Conservation (phyloP, 495 filamentous ascomycete genomes). For the Penicillium cosmopolitanum region DNA sequence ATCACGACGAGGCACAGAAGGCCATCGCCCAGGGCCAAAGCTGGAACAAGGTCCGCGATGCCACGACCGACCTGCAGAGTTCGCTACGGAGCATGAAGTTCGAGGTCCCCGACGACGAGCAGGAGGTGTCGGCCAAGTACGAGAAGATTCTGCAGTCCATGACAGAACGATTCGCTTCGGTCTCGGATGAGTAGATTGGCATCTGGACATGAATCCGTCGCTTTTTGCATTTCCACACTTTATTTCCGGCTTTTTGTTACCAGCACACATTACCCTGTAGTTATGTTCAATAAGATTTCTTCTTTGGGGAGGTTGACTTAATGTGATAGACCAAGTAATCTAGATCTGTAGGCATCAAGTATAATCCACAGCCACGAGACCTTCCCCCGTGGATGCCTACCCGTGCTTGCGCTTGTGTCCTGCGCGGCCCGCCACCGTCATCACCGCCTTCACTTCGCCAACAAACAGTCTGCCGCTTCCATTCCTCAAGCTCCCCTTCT, state of each 20-base stretch:
- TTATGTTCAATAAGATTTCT: slow-evolving; percentile 31
- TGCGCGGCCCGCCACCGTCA: slow-evolving; percentile 27
- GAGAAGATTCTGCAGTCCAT: slow-evolving; percentile 88
- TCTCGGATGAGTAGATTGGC: slow-evolving; percentile 79
- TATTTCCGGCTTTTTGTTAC: slow-evolving; percentile 28
- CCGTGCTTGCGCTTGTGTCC: neutral
- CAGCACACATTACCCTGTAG: slow-evolving; percentile 51
- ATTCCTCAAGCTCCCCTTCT: slow-evolving; percentile 13
- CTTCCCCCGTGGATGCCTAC: slow-evolving; percentile 17
- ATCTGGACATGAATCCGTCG: slow-evolving; percentile 13
- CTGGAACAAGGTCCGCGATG: slow-evolving; percentile 91
- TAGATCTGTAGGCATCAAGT: neutral
- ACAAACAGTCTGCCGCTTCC: slow-evolving; percentile 32
- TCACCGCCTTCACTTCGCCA: slow-evolving; percentile 34
- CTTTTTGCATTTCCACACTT: slow-evolving; percentile 22
- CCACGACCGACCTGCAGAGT: slow-evolving; percentile 82
- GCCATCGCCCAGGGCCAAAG: slow-evolving; percentile 84
- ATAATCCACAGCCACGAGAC: neutral
- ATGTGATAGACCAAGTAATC: no score
- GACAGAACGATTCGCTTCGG: slow-evolving; percentile 93
- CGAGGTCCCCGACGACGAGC: slow-evolving; percentile 80
- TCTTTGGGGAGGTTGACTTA: neutral
- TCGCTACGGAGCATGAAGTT: slow-evolving; percentile 93
- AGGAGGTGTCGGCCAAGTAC: slow-evolving; percentile 81
- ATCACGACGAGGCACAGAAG: slow-evolving; percentile 97